Conservation (phyloP, 2,329 filamentous ascomycete genomes). For the Atkinsonella hypoxylon region DNA sequence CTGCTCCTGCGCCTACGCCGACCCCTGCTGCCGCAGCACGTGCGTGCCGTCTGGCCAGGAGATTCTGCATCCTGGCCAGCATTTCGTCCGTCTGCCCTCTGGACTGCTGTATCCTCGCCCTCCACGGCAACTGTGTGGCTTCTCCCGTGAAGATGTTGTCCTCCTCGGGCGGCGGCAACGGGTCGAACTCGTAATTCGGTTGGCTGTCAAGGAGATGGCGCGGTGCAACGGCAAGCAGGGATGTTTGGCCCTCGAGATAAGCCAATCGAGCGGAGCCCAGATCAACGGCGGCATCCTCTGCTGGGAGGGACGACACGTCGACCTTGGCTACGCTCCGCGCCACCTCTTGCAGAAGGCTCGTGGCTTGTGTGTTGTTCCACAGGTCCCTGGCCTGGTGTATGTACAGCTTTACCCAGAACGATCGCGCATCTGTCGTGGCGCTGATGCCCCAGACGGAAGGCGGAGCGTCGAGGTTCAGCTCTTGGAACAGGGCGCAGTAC, state of each 20-base stretch:
- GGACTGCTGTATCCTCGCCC: slow-evolving; percentile 10
- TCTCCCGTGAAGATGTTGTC: slow-evolving; percentile 39
- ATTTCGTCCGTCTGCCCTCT: slow-evolving; percentile 7
- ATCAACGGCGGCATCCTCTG: slow-evolving; percentile 26
- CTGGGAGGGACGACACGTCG: slow-evolving; percentile 25
- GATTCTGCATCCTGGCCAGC: slow-evolving; percentile 17
- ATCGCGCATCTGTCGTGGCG: slow-evolving; percentile 47
- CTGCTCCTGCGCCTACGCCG: background rate
- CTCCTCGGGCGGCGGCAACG: slow-evolving; percentile 55
- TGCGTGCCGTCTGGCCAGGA: slow-evolving; percentile 11
- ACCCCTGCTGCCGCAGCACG: slow-evolving; percentile 5
- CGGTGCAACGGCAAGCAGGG: slow-evolving; percentile 59
- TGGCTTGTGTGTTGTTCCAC: slow-evolving; percentile 71
- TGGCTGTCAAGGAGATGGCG: slow-evolving; percentile 48
- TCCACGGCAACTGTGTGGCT: slow-evolving; percentile 32
- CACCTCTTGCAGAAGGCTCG: slow-evolving; percentile 55
- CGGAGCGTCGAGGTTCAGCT: slow-evolving; percentile 67
- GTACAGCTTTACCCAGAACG: slow-evolving; percentile 66
- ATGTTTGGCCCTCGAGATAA: slow-evolving; percentile 63
- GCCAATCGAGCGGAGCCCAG: slow-evolving; percentile 59
- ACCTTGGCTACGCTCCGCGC: slow-evolving; percentile 42
- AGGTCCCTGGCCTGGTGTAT: slow-evolving; percentile 65
- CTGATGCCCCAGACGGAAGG: slow-evolving; percentile 72
- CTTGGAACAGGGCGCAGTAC: slow-evolving; percentile 67
- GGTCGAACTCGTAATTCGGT: slow-evolving; percentile 68